Conservation (phyloP, 169 alveolate genomes). For the Plasmodium sp. region DNA sequence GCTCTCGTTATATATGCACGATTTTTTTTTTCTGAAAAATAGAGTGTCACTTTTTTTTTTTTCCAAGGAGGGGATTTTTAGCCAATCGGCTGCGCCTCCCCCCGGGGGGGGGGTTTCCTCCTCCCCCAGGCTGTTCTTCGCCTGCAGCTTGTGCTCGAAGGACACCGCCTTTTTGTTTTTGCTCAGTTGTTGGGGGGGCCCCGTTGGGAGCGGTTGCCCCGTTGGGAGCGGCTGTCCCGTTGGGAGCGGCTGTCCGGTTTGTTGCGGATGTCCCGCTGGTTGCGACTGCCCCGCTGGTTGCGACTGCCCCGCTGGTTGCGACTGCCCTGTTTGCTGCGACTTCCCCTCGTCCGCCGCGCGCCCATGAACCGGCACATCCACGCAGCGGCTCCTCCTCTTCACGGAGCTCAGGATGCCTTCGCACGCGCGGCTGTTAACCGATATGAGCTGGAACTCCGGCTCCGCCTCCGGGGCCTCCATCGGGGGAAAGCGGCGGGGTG, state of each 20-base stretch:
- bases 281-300: no score
- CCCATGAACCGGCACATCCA: conserved; percentile 19
- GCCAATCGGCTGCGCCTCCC: not conserved
- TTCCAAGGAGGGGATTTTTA: not conserved
- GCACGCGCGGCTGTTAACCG: conserved; percentile 29
- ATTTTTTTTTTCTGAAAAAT: not conserved
- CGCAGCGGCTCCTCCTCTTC: not conserved
- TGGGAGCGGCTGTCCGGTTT: no score
- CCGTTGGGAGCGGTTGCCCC: no score
- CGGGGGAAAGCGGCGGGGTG: not conserved
- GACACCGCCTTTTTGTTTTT: conserved; percentile 18
- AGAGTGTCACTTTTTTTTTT: conserved; percentile 11
- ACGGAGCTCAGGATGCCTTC: not conserved
- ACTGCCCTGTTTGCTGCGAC: not conserved
- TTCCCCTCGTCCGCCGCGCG: not conserved
- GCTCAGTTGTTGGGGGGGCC: not conserved
- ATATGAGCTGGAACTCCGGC: conserved; percentile 15
- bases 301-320: not conserved
- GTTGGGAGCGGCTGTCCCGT: no score
- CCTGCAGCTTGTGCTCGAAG: not conserved
- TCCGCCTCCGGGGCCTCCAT: not conserved
- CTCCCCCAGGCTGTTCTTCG: not conserved
- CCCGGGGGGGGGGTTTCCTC: not conserved
- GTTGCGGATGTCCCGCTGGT: no score
- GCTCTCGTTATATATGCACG: not conserved